Evolutionary conservation across 441 rosid species (phyloP).

Genomic region (Rhodomyrtus psidioides): DNA sequence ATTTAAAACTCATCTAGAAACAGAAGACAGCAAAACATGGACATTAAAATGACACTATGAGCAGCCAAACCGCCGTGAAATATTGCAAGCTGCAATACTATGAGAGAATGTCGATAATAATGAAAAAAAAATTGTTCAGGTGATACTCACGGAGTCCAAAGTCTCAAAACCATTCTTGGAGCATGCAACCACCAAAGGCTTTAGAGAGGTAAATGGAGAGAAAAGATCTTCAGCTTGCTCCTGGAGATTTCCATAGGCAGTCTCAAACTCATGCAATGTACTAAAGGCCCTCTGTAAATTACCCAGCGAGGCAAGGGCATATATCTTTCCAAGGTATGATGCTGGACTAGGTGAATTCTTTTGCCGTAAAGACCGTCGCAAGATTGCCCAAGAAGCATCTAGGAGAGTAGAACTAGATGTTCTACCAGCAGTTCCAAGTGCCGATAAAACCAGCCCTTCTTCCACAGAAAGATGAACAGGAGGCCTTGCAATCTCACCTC

Average conservation of each 20-base stretch:
- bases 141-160: constrained; percentile 57
- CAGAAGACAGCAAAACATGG: not conserved
- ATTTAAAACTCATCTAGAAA: not conserved
- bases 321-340: constrained; percentile 67
- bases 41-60: not conserved
- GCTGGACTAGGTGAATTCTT: constrained; percentile 67
- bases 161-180: constrained; percentile 84
- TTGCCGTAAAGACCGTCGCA: constrained; percentile 54
- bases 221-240: constrained; percentile 49
- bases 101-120: not conserved
- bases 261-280: constrained; percentile 65
- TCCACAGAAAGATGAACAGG: constrained; percentile 52
- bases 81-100: not conserved
- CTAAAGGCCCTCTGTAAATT: constrained; percentile 66
- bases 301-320: constrained; percentile 70
- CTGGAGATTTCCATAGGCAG: constrained; percentile 36
- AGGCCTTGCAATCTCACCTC: constrained; percentile 62
- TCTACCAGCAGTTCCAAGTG: constrained; percentile 85
- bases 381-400: constrained; percentile 80
- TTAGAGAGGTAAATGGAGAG: constrained; percentile 76
- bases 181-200: constrained; percentile 82
- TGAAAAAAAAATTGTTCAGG: not conserved
- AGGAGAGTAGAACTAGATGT: constrained; percentile 53
- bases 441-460: constrained; percentile 73
- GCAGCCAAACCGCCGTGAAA: not conserved